Base-by-base conservation (phyloP, 2,329 filamentous ascomycete species). In the Colletotrichum spinosum region DNA sequence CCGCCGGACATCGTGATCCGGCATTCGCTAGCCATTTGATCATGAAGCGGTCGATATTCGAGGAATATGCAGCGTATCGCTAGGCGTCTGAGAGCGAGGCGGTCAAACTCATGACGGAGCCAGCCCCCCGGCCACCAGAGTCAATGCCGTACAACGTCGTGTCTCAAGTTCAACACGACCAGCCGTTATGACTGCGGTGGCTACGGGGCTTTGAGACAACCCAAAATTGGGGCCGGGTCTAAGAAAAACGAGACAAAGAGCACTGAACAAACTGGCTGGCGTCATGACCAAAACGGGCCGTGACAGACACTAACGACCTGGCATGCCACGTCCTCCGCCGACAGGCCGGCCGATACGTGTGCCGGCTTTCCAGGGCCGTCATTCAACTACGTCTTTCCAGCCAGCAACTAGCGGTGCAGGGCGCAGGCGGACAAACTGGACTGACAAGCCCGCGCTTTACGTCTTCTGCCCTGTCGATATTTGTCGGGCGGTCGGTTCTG, bases 391-490 rank as follows among this genome's bases (percentile, higher is more conserved):
- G 4, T 25, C 25, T 4, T 25, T 25, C 25, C 5, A 25, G 25
- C 25, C 25, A 25, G 25, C 25, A 25, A 25, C 25, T 25, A 25
- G 25, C 25, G 25, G 25, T 25, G 39, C 39, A 39, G 46, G 35
- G 35, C 46, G 51, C 57, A 65, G 45, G 51, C 61, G 39, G 45
- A 45, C 38, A 56, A 61, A 55, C 45, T 55, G 38, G 56, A 60
- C 7, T 60, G 38, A 55, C 57, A 52, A 46, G 57, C 57, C 46
- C 51, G 57, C 39, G 54, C 39, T 8, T 51, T 33, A 8, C 42
- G 13, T 46, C 39, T 50, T 65, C 57, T 60, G 62, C 62, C 62
- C 51, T 61, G 62, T 60, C 62, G 62, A 65, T 61, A 65, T 60
- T 65, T 52, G 62, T 65, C 62, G 57, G 62, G 46, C 51, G 46